Evolutionary conservation across 169 alveolate species (phyloP), one percentile per base, ranked within the genome.

Genomic region (Plasmodium chabaudi): DNA sequence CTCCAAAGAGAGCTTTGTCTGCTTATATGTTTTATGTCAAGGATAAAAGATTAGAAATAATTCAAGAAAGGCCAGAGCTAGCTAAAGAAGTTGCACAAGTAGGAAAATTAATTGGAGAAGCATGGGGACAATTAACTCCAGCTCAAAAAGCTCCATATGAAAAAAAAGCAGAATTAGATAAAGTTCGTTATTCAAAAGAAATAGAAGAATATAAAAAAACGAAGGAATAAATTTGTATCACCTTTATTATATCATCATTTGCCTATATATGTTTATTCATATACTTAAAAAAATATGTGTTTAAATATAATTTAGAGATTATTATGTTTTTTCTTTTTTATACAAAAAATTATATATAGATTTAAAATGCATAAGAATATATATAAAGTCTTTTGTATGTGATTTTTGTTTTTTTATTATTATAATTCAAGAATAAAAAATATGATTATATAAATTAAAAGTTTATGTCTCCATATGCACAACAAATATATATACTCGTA

Each of bases 41-140:
- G 60, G 97, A 95, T 65, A 95, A 96, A 84, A 88, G 98, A 46
- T 92, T 87, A 60, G 97, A 94, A 72, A 93, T 96, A 68, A 92
- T 95, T 34, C 86, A 94, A 42, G 94, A 92, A 72, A 93, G 92
- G 87, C 98, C 98, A 39, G 95, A 94, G 53, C 67, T 96, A 88
- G 95, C 96, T 57, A 93, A 95, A 56, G 96, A 96, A 65, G 97
- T 96, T 46, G 97, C 98, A 12, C 95, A 96, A 47, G 97, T 96
- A 1, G 98, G 97, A n/a, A 95, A 95, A 75, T 89, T 96, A 88
- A 92, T 96, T 56, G 98, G 98, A 6, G 97, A 95, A 44, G 98
- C 97, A n/a, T 96, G 98, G 98, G 95, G 95, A 77, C 73, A 94
- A 10, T 92, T 96, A 71, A 88, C 92, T 34, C 96, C 94, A 57